phyloP scores from a whole-genome alignment of 1,139 yeast species.

The Yamadazyma membranifaciens region DNA sequence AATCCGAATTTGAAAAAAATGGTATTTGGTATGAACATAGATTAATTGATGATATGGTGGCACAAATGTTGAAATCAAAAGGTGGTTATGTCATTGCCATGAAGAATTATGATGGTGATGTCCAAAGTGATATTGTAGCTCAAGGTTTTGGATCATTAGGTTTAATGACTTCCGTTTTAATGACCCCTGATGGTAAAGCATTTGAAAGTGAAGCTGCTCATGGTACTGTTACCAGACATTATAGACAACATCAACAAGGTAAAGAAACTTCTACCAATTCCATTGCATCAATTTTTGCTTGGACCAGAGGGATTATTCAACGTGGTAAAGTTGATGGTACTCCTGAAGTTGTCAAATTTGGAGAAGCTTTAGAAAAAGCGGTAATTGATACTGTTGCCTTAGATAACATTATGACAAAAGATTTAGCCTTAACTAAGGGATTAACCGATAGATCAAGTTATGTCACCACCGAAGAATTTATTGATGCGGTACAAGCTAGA shows the following conservation, averaged over 20 bases:
- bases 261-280: slow-evolving; percentile 98
- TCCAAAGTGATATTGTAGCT: slow-evolving; percentile 94
- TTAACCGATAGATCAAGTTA: slow-evolving; percentile 76
- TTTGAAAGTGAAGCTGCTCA: slow-evolving; percentile 97
- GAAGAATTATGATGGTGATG: slow-evolving; percentile 98
- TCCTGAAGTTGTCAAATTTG: slow-evolving; percentile 80
- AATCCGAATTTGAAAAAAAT: slow-evolving; percentile 64
- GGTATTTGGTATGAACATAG: slow-evolving; percentile 97
- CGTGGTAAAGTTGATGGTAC: slow-evolving; percentile 88
- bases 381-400: slow-evolving; percentile 86
- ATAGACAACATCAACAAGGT: slow-evolving; percentile 91
- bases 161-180: slow-evolving; percentile 90
- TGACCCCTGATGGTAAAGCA: slow-evolving; percentile 94
- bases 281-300: slow-evolving; percentile 95
- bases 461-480: slow-evolving; percentile 88
- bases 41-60: slow-evolving; percentile 96
- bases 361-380: slow-evolving; percentile 73
- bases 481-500: slow-evolving; percentile 62
- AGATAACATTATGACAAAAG: slow-evolving; percentile 94
- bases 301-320: slow-evolving; percentile 90
- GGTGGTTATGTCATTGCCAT: slow-evolving; percentile 95
- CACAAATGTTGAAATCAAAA: slow-evolving; percentile 93
- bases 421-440: slow-evolving; percentile 85
- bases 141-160: slow-evolving; percentile 98
- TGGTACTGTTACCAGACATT: slow-evolving; percentile 96